Percentiles rank a stretch among this genome's conserved stretches.
These are phyloP conservation scores for Paraleonurus japonicus DNA, from an alignment of 257 asterid genomes.

Conservation along the genomic window DNA sequence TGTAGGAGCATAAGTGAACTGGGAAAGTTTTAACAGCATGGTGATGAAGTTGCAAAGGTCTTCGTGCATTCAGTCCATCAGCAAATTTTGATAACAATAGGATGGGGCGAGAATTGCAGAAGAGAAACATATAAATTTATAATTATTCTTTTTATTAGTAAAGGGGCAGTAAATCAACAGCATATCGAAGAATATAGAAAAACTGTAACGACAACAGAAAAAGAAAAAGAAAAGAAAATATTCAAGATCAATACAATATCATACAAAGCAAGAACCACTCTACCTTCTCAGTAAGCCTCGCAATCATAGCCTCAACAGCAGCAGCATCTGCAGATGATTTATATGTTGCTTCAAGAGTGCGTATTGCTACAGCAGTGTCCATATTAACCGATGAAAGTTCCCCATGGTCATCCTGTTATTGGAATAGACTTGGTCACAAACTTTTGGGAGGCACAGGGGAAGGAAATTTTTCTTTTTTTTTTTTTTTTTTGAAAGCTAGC, in stretches of 20 bases:
- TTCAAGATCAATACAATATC: background rate
- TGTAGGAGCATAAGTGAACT: background rate
- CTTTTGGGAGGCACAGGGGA: background rate
- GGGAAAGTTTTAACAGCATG: background rate
- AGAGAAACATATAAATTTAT: background rate
- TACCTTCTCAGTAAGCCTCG: conserved; percentile 88
- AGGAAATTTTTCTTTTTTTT: background rate
- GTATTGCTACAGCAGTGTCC: conserved; percentile 99
- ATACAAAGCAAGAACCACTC: background rate
- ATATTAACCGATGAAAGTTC: conserved; percentile 93
- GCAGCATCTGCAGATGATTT: conserved; percentile 91
- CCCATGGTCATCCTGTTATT: conserved; percentile 87
- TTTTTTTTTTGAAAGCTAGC: background rate
- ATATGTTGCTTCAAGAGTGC: conserved; percentile 94
- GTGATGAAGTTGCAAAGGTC: background rate
- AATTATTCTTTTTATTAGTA: background rate
- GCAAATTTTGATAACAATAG: background rate
- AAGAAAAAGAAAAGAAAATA: background rate
- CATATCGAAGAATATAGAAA: background rate
- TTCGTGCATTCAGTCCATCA: background rate
- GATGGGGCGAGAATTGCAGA: background rate
- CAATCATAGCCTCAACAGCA: conserved; percentile 81
- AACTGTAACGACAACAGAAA: background rate
- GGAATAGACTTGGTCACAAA: conserved; percentile 13
- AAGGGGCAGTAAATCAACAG: background rate